These are phyloP conservation scores for Paspalum vaginatum DNA, from an alignment of 176 grass and related monocot species.

Conservation along the genomic window DNA sequence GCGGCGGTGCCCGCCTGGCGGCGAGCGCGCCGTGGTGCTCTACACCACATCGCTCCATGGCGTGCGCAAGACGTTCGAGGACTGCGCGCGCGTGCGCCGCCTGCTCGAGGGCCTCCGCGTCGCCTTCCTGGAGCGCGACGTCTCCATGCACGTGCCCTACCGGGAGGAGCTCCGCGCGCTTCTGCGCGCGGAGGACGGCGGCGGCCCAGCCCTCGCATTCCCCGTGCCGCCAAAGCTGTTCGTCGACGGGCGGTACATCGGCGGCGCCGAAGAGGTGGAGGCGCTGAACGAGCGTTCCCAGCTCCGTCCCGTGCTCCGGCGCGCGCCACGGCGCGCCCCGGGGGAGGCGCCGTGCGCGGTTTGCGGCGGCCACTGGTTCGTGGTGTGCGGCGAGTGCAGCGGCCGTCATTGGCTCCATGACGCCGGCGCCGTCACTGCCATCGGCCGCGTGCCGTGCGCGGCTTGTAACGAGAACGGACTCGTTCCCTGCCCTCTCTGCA, in stretches of 20 bases:
- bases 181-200: background rate
- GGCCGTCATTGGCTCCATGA: conserved; percentile 82
- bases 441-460: conserved; percentile 36
- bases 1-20: conserved; percentile 60
- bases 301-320: conserved; percentile 54
- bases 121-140: conserved; percentile 70
- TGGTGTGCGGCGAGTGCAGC: conserved; percentile 67
- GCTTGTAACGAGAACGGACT: conserved; percentile 55
- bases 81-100: conserved; percentile 63
- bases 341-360: conserved; percentile 54
- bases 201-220: background rate
- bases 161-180: conserved; percentile 69
- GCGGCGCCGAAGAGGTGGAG: conserved; percentile 77
- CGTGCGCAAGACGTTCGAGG: conserved; percentile 85
- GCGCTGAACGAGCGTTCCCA: conserved; percentile 61
- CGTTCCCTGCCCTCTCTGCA: conserved; percentile 52
- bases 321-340: conserved; percentile 4
- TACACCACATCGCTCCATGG: conserved; percentile 79
- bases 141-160: conserved; percentile 82
- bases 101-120: conserved; percentile 65
- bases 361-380: conserved; percentile 73
- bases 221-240: conserved; percentile 74
- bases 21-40: conserved; percentile 58
- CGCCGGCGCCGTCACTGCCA: background rate
- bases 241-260: conserved; percentile 67